Conservation (phyloP, 306 rosid species). For the Casuarina cunninghamiana region DNA sequence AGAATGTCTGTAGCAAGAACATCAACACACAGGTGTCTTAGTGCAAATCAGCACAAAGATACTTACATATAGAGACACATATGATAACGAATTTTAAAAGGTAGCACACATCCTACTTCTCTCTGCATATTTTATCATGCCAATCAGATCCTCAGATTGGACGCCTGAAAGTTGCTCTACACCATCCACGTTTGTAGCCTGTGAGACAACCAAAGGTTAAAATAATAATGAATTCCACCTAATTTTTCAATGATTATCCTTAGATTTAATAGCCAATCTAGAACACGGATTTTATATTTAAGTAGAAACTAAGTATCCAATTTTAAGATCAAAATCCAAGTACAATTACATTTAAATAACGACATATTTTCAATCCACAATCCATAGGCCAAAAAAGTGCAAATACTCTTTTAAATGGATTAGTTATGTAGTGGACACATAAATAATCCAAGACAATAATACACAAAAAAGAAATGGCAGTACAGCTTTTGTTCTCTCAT, state of each 20-base stretch:
- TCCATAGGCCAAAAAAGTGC: neutral
- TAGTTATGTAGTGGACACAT: neutral
- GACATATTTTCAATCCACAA: neutral
- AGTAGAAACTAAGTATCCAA: too few relatives aligned
- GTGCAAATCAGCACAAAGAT: constrained; percentile 13
- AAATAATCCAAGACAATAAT: neutral
- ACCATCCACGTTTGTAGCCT: constrained; percentile 45
- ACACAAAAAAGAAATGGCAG: neutral
- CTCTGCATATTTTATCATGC: constrained; percentile 80
- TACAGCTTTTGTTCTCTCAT: neutral
- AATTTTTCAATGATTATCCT: neutral
- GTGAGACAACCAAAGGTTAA: constrained; percentile 31
- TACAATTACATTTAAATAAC: neutral
- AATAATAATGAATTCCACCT: neutral
- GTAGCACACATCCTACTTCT: constrained; percentile 56
- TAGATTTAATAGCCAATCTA: neutral
- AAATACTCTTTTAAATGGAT: neutral
- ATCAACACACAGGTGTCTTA: constrained; percentile 15
- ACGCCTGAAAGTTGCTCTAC: constrained; percentile 45
- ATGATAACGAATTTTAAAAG: constrained; percentile 12
- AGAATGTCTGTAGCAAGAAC: constrained; percentile 61
- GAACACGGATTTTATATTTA: neutral
- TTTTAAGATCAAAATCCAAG: too few relatives aligned
- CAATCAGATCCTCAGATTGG: constrained; percentile 67
- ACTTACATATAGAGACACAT: constrained; percentile 6